Evolutionary conservation across 768 basidiomycete genomes (phyloP), one percentile per base, ranked within the genome.

Genomic region (Termitomyces sp.): DNA sequence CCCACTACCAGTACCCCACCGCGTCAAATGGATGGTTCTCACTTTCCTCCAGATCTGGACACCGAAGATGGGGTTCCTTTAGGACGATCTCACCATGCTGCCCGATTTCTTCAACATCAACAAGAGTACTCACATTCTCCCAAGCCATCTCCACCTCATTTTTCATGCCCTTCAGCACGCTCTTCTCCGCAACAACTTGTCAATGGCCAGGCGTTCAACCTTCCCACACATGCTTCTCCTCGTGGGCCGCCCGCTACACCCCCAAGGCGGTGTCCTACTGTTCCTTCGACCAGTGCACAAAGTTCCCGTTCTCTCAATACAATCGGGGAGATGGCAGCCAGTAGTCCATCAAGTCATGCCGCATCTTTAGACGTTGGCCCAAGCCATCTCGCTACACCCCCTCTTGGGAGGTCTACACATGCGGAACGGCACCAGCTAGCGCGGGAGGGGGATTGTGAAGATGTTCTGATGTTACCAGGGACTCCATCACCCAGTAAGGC

Each of bases 51-150:
- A 13, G 84, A 84, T 50, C 66, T 82, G n/a, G 85, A 88, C 62
- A 80, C 81, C 8, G 86, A 87, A 67, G 81, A 80, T 55, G 86
- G 86, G 2, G 71, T 88, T 53, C 84, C 85, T 5, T 81, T 85
- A 47, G 88, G 86, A 22, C 79, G 83, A 18, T 79, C 78, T 20
- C 87, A 86, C 68, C 87, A 86, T 62, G 76, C 79, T 7, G 82
- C 85, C 42, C 78, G 84, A 30, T 74, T 78, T 42, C 69, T 78
- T 14, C 76, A 77, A 47, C 76, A 77, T 37, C 81, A 79, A 60
- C 72, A 72, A 34, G 69, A 74, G 30, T 51, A 64, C 26, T 62
- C 45, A 62, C 73, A 65, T 8, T 69, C 69, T 27, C 74, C 73
- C 36, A 74, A 67, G 65, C 74, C 65, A 10, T 68, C 69, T 36